These are phyloP conservation scores for Nemania sp. DNA, from an alignment of 2,329 filamentous ascomycete genomes.

Conservation along the genomic window DNA sequence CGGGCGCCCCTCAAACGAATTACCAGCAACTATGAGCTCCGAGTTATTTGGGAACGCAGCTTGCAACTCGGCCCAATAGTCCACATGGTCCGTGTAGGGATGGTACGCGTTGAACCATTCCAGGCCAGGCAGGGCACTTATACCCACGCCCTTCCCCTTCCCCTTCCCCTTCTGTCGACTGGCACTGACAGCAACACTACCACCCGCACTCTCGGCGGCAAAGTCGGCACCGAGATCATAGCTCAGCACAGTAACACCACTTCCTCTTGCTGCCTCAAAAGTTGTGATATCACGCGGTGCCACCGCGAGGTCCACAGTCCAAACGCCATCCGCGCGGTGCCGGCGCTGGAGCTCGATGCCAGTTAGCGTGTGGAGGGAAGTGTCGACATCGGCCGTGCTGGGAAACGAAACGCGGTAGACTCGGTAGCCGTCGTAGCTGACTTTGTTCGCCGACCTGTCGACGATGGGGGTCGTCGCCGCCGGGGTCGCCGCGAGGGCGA, in stretches of 20 bases:
- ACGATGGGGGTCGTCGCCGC: conserved; percentile 3
- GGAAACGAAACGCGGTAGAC: conserved; percentile 48
- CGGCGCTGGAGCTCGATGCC: conserved; percentile 46
- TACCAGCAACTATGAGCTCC: conserved; percentile 61
- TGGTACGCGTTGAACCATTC: conserved; percentile 68
- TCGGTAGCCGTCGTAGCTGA: conserved; percentile 52
- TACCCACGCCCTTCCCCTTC: not conserved
- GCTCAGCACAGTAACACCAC: conserved; percentile 39
- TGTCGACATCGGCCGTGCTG: conserved; percentile 34
- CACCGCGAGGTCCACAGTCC: conserved; percentile 50
- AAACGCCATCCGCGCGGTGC: conserved; percentile 11
- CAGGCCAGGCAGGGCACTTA: conserved; percentile 45
- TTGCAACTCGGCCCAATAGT: conserved; percentile 61
- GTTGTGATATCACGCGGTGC: conserved; percentile 46
- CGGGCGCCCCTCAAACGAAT: conserved; percentile 58
- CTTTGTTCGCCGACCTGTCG: conserved; percentile 15
- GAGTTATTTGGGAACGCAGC: conserved; percentile 59
- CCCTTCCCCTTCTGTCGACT: not conserved
- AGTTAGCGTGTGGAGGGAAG: conserved; percentile 39
- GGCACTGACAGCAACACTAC: not conserved
- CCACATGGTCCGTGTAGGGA: conserved; percentile 63
- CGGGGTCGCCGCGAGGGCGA: not conserved
- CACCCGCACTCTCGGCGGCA: conserved; percentile 41
- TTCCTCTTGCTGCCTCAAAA: conserved; percentile 40
- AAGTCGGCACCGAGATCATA: conserved; percentile 49